phyloP scores from a whole-genome alignment of 495 filamentous ascomycete genomes.

The Neurospora discreta region DNA sequence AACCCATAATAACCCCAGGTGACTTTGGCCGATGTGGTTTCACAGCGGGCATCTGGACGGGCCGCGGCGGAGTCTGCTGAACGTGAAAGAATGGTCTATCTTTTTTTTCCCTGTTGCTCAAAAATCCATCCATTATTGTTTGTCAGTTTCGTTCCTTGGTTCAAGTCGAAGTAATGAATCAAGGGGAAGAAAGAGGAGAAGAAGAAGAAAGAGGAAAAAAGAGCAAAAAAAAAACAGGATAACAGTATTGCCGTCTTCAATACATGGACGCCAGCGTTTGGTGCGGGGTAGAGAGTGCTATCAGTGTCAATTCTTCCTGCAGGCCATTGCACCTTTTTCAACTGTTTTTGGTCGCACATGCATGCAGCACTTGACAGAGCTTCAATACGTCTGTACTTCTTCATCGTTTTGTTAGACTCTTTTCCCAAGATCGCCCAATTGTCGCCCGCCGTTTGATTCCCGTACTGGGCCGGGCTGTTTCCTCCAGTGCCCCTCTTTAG shows the following conservation, averaged over 20 bases:
- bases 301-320: not conserved
- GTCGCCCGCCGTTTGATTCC: not conserved
- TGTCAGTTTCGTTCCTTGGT: too few relatives aligned
- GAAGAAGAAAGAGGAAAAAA: too few relatives aligned
- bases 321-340: not conserved
- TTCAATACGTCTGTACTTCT: not conserved
- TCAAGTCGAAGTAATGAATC: too few relatives aligned
- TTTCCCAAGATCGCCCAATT: not conserved
- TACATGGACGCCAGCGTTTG: not conserved
- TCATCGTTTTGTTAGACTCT: not conserved
- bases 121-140: too few relatives aligned
- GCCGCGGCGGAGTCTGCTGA: not conserved
- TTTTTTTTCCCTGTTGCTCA: too few relatives aligned
- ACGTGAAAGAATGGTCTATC: not conserved
- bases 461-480: not conserved
- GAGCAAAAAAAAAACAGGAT: too few relatives aligned
- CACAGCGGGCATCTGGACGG: not conserved
- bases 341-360: not conserved
- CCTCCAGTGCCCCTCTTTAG: not conserved
- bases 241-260: not conserved
- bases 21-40: too few relatives aligned
- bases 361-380: not conserved
- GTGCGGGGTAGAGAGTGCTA: not conserved
- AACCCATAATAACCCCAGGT: too few relatives aligned
- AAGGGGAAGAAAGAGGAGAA: too few relatives aligned